Base-by-base conservation (phyloP, 257 asterid species). In the Linaria vulgaris region DNA sequence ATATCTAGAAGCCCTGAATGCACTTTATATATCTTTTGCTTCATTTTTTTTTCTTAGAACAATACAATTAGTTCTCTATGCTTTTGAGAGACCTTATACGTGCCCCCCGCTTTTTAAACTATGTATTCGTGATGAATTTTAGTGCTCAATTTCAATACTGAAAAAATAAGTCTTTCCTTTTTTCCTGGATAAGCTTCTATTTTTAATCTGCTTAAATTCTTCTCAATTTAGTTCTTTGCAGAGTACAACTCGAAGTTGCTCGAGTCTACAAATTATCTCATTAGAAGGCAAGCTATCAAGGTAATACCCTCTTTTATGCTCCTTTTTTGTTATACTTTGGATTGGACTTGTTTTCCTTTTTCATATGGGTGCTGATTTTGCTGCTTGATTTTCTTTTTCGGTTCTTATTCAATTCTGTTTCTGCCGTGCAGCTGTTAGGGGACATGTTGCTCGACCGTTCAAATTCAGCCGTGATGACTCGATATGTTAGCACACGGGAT, bases 371-470 rank as follows among this genome's bases (percentile, higher is more conserved):
- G 21, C 60, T 14, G 60, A 34, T 13, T 27, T 9, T n/a, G n/a
- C 22, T 34, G 16, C 25, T 53, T 34, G 37, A 12, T 23, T 39
- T 53, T 12, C 54, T 72, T 66, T 39, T 43, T 17, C 15, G 38
- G 25, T 46, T 54, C 45, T 13, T 59, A 23, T 24, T 59, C 20
- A 47, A 49, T 50, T 55, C 65, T 65, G 56, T 72, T 62, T 34
- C 22, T 70, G 56, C 61, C 31, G 75, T 71, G 54, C 82, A 91
- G 98, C 80, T 91, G 47, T 72, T 91, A 76, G 98, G 92, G 21
- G 98, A 91, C 79, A 88, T 91, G 65, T 75, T 91, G 57, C 76
- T 88, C 71, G 98, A 91, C 64, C 96, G 98, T 60, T 86, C 98
- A 61, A 91, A 91, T 72, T 82, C 95, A 1, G 90, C 85, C 22